Conservation (phyloP, 441 rosid genomes). For the Lagerstroemia fauriei region DNA sequence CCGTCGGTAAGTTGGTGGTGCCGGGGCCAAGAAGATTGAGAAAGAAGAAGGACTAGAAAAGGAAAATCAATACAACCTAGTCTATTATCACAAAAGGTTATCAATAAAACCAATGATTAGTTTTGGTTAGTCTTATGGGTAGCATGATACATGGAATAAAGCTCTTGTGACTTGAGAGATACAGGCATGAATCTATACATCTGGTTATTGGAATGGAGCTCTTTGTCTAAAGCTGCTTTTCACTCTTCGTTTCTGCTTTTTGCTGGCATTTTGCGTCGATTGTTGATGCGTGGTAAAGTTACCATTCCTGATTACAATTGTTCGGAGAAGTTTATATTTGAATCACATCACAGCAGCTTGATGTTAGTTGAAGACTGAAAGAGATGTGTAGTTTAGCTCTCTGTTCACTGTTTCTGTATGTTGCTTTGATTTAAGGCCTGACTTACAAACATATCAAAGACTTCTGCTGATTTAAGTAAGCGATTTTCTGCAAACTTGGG, state of each 20-base stretch:
- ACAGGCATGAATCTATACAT: not conserved
- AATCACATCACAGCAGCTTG: too few species aligned
- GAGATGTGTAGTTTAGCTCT: too few species aligned
- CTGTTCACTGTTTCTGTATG: not conserved
- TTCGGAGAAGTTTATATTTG: not conserved
- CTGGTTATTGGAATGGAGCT: not conserved
- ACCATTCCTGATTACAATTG: not conserved
- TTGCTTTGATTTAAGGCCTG: not conserved
- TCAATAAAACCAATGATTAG: not conserved
- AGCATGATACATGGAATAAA: not conserved
- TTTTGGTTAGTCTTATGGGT: not conserved
- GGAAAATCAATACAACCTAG: not conserved
- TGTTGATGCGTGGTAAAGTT: not conserved
- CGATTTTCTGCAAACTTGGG: not conserved
- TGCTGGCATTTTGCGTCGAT: not conserved
- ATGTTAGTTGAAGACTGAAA: too few species aligned
- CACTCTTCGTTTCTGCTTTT: not conserved
- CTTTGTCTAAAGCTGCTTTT: not conserved
- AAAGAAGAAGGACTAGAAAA: slow-evolving; percentile 59
- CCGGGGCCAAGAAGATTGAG: slow-evolving; percentile 73
- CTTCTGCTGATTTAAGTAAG: not conserved
- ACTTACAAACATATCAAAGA: too few species aligned
- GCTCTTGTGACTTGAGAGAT: not conserved
- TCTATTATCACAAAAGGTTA: not conserved
- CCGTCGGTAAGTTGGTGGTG: slow-evolving; percentile 82